Conservation (phyloP, 345 rosid genomes). For the Dipteronia sinensis region DNA sequence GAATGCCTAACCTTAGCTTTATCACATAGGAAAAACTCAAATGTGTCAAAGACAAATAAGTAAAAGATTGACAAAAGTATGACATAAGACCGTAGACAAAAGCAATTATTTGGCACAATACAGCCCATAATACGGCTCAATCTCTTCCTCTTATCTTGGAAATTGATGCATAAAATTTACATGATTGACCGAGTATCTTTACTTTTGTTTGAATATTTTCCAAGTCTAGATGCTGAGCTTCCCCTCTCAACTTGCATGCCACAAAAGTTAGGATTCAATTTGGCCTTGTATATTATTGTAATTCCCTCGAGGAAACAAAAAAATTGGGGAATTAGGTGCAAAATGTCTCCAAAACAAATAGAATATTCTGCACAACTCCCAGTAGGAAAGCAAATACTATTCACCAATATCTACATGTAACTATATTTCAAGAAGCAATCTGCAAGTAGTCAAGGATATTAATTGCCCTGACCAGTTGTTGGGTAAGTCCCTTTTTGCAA, state of each 20-base stretch:
- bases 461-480: neutral
- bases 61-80: neutral
- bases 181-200: neutral
- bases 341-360: neutral
- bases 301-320: neutral
- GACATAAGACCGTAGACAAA: neutral
- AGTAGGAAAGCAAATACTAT: neutral
- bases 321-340: neutral
- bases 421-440: neutral
- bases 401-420: neutral
- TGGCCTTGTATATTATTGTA: neutral
- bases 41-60: neutral
- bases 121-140: neutral
- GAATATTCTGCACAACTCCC: constrained; percentile 5
- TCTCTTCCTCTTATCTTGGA: constrained; percentile 2
- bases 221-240: neutral
- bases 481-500: neutral
- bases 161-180: neutral
- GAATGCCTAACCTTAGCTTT: neutral
- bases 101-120: neutral
- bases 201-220: neutral
- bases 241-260: constrained; percentile 9
- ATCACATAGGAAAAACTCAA: neutral
- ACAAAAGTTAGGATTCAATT: neutral
- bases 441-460: neutral